These are phyloP conservation scores for Roridomyces roridus DNA, from an alignment of 768 basidiomycete species.

Conservation along the genomic window DNA sequence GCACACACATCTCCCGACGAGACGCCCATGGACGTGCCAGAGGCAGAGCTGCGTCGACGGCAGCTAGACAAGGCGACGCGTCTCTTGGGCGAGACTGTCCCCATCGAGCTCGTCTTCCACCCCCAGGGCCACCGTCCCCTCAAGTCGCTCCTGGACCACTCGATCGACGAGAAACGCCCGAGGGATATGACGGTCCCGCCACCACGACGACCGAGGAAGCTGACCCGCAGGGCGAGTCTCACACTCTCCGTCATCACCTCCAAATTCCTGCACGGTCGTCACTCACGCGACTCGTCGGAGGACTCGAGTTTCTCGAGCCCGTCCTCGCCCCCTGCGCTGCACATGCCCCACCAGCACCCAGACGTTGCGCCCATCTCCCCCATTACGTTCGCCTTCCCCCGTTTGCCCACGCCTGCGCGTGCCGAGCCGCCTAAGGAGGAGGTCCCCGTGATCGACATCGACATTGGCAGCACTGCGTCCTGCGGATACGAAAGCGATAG, in stretches of 20 bases:
- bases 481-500: neutral
- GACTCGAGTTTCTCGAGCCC: constrained; percentile 6
- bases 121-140: constrained; percentile 13
- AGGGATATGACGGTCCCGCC: neutral
- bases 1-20: neutral
- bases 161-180: neutral
- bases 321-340: neutral
- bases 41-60: constrained; percentile 15
- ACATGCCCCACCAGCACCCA: constrained; percentile 2
- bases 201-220: neutral
- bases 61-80: constrained; percentile 19
- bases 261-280: constrained; percentile 6
- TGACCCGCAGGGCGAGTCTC: constrained; percentile 13
- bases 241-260: constrained; percentile 5
- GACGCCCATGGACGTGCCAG: constrained; percentile 9
- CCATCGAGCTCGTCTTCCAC: constrained; percentile 20
- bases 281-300: constrained; percentile 14
- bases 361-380: neutral
- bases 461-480: constrained; percentile 6
- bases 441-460: constrained; percentile 1
- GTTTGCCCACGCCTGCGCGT: neutral
- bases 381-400: constrained; percentile 15
- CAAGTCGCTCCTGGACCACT: constrained; percentile 10
- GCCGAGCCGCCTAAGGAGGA: neutral
- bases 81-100: constrained; percentile 17